These are phyloP conservation scores for Artemisia tridentata DNA, from an alignment of 129 eudicot species.

Conservation along the genomic window DNA sequence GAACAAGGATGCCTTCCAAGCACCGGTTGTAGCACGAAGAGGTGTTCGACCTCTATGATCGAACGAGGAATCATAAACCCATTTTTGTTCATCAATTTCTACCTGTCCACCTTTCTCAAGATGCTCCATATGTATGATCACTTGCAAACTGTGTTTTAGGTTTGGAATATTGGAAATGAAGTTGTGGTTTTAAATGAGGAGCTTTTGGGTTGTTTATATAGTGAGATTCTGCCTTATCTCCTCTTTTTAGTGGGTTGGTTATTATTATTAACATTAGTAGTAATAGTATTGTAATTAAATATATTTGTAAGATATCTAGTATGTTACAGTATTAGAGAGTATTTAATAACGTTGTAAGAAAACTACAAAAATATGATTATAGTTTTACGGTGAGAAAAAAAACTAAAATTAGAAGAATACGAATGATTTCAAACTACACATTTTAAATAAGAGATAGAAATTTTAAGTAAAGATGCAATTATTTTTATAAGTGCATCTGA, in stretches of 20 bases:
- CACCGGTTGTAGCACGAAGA: conserved; percentile 72
- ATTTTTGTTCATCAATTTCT: conserved; percentile 48
- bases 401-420: too few species aligned
- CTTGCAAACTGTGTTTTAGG: conserved; percentile 15
- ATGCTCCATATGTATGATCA: conserved; percentile 42
- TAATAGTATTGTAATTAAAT: too few species aligned
- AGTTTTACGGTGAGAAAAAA: too few species aligned
- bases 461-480: too few species aligned
- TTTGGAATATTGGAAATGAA: conserved; percentile 19
- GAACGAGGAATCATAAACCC: conserved; percentile 74
- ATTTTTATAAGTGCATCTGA: too few species aligned
- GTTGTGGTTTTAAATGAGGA: conserved; percentile 30
- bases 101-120: conserved; percentile 37
- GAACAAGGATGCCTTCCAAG: conserved; percentile 81
- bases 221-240: conserved; percentile 36
- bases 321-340: too few species aligned
- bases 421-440: too few species aligned
- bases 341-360: too few species aligned
- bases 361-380: too few species aligned
- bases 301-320: too few species aligned
- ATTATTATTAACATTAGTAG: background rate
- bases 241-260: conserved; percentile 29
- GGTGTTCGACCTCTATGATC: conserved; percentile 76
- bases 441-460: too few species aligned
- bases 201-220: conserved; percentile 52